phyloP scores from a whole-genome alignment of 2,329 filamentous ascomycete genomes.

The Mycocentrospora acerina region DNA sequence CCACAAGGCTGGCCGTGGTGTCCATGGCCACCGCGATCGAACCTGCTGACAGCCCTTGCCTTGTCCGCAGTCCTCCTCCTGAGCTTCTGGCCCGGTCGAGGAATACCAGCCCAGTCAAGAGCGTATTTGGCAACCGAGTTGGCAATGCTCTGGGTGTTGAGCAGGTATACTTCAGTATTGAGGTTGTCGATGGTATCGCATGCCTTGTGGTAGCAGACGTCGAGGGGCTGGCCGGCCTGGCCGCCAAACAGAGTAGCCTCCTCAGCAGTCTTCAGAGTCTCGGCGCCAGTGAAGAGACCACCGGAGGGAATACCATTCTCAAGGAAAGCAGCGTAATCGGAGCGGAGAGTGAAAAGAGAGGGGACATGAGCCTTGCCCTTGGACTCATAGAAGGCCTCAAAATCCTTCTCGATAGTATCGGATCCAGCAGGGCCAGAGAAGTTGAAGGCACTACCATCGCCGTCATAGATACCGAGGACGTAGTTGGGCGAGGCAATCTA shows the following conservation, averaged over 20 bases:
- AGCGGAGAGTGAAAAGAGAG: conserved; percentile 41
- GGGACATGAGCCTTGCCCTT: conserved; percentile 35
- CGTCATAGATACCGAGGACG: conserved; percentile 43
- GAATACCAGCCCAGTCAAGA: conserved; percentile 39
- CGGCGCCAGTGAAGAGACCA: conserved; percentile 45
- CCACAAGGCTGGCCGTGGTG: conserved; percentile 30
- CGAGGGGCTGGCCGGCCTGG: conserved; percentile 39
- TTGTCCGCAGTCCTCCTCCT: conserved; percentile 34
- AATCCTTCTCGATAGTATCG: conserved; percentile 38
- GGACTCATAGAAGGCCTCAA: conserved; percentile 39
- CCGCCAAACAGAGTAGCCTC: conserved; percentile 42
- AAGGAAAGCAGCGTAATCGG: conserved; percentile 46
- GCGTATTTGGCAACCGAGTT: conserved; percentile 44
- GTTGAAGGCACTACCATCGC: conserved; percentile 42
- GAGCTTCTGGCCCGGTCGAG: conserved; percentile 26
- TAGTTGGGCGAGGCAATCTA: conserved; percentile 43
- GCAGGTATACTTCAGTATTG: conserved; percentile 37
- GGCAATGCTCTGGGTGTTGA: conserved; percentile 44
- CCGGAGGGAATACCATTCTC: conserved; percentile 43
- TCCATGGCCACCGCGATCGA: conserved; percentile 29
- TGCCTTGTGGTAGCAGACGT: conserved; percentile 42
- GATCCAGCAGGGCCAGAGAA: conserved; percentile 40
- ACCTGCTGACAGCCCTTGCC: conserved; percentile 20
- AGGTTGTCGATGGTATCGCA: conserved; percentile 43
- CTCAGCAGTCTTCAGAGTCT: conserved; percentile 42